Evolutionary conservation across 345 rosid genomes (phyloP).

Genomic region (Chamaenerion angustifolium): DNA sequence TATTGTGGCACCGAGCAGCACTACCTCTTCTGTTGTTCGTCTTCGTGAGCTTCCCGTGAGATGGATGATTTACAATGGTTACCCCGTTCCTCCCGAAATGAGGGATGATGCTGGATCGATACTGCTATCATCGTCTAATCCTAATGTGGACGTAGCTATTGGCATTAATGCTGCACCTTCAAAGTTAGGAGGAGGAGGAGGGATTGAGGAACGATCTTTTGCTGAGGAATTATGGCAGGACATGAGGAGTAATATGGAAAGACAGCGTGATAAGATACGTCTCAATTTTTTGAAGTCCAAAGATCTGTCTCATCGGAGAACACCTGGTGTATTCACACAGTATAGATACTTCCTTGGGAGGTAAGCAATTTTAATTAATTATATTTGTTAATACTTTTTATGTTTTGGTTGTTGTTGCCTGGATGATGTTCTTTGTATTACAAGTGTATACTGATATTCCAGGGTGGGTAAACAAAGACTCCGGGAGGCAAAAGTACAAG

Average conservation of each 20-base stretch:
- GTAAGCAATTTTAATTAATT: constrained; percentile 28
- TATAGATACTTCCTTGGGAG: constrained; percentile 82
- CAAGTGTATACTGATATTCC: constrained; percentile 6
- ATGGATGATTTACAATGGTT: constrained; percentile 90
- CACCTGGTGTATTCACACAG: constrained; percentile 52
- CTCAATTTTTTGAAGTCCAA: constrained; percentile 47
- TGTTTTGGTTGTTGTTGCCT: no score
- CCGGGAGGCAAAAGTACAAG: constrained; percentile 68
- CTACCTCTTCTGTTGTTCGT: constrained; percentile 16
- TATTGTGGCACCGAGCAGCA: constrained; percentile 31
- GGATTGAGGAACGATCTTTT: constrained; percentile 41
- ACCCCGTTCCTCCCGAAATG: constrained; percentile 62
- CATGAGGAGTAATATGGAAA: constrained; percentile 43
- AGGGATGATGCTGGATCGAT: constrained; percentile 21
- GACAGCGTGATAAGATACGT: constrained; percentile 51
- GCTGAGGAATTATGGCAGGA: constrained; percentile 83
- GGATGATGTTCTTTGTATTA: no score
- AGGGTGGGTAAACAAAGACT: constrained; percentile 79
- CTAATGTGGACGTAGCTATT: constrained; percentile 9
- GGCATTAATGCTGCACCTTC: constrained; percentile 11
- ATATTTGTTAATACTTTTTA: background rate
- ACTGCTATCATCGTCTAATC: constrained; percentile 5
- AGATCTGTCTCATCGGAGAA: constrained; percentile 59
- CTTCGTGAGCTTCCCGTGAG: constrained; percentile 65
- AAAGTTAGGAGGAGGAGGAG: constrained; percentile 5